Evolutionary conservation across 164 flowering plant genomes (phyloP), one percentile per base, ranked within the genome.

Genomic region (Tinospora cordifolia): DNA sequence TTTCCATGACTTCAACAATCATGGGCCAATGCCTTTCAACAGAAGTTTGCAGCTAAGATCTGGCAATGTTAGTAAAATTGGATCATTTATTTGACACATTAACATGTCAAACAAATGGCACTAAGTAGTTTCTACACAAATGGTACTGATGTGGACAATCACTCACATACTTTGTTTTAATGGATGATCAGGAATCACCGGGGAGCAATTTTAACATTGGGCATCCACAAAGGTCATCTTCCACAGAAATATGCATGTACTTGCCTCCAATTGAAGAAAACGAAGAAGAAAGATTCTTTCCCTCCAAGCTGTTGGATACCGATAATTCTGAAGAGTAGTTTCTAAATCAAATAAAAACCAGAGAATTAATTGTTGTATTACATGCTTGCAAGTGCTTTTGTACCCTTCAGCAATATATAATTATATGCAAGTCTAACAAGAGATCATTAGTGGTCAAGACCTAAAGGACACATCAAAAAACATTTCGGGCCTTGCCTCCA

Each of bases 21-120:
- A 49, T 2, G 69, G 74, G 6, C 71, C 62, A 12, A 58, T 62
- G 11, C 41, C 80, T 15, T 46, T 46, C 65, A 30, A 54, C 51
- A 36, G 63, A 67, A 63, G 71, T 68, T 62, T 17, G 59, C 59
- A 51, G 8, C 19, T n/a, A 51, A 51, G 59, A 51, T 51, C 21
- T 51, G 59, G 21, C 17, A n/a, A 51, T 6, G 59, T 51, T 19
- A 51, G 59, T 17, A 51, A 51, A 8, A 19, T 51, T 51, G 21
- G 21, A 51, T 51, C 22, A 51, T 30, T 30, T 30, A 4, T 30
- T 30, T 30, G 36, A 30, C 36, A 30, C 36, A 4, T 30, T 30
- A 30, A 51, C 19, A 19, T 51, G 22, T 51, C 59, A 51, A 51
- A 15, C 59, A 51, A 51, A 19, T 17, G 59, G 4, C 4, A 30